Evolutionary conservation across 2,329 filamentous ascomycete genomes (phyloP).

Genomic region (Trichoderma koningii): DNA sequence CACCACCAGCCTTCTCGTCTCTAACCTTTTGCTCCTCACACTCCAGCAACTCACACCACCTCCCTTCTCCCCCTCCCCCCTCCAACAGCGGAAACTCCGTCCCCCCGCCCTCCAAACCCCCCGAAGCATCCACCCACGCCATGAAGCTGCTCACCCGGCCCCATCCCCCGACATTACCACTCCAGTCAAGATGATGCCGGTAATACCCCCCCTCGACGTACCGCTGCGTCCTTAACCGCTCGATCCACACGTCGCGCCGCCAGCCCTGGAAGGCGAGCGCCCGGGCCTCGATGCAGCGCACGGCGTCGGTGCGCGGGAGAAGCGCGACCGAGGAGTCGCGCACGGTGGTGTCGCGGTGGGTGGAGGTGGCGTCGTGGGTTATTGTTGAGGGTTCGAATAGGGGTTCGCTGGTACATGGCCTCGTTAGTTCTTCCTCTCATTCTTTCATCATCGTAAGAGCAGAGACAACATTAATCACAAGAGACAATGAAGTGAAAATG

Average conservation of each 20-base stretch:
- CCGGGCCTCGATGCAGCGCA: conserved; percentile 52
- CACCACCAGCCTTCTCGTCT: conserved; percentile 21
- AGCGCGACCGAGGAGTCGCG: conserved; percentile 57
- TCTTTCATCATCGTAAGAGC: neutral
- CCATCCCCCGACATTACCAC: conserved; percentile 46
- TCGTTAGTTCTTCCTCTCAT: neutral
- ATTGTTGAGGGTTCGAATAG: conserved; percentile 54
- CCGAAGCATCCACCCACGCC: conserved; percentile 51
- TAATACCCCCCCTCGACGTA: conserved; percentile 54
- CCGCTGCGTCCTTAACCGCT: conserved; percentile 54
- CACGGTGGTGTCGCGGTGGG: conserved; percentile 46
- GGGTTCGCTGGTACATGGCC: conserved; percentile 39
- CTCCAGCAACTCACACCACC: conserved; percentile 54
- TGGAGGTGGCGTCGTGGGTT: conserved; percentile 49
- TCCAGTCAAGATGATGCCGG: conserved; percentile 58
- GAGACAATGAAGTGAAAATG: neutral
- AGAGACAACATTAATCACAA: neutral
- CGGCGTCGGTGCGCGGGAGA: conserved; percentile 48
- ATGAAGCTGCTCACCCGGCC: conserved; percentile 57
- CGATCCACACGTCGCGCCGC: conserved; percentile 55
- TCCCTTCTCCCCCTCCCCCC: conserved; percentile 33
- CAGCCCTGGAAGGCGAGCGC: conserved; percentile 54
- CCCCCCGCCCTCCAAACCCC: conserved; percentile 49
- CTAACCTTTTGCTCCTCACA: conserved; percentile 38
- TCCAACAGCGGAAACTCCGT: conserved; percentile 52